Evolutionary conservation across 352 stramenopile genomes (phyloP), one percentile per base, ranked within the genome.

Genomic region (Globisporangium solare): DNA sequence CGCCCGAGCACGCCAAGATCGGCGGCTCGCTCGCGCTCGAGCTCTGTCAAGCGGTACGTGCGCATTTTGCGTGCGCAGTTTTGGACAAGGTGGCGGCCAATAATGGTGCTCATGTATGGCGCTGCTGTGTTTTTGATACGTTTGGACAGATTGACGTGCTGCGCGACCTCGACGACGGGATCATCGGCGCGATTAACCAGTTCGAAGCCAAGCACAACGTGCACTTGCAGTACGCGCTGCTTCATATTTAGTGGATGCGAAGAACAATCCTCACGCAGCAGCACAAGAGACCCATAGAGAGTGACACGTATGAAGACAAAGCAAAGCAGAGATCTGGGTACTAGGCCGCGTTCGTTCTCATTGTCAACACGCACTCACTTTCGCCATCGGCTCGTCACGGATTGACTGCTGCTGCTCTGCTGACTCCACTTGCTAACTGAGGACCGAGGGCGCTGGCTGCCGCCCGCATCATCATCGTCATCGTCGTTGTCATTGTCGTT

Each of bases 1-100:
- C 86, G 18, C 80, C 87, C 15, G 74, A 94, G 37, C 80, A 94
- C 61, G 87, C 87, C 47, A 88, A 92, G 72, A 84, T 88, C 42
- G 86, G 86, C 56, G 86, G 84, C 5, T 81, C 79, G 8, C 72
- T 94, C 32, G 82, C 84, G 15, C 67, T 95, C 15, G 80, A 93
- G 50, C 61, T 95, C 11, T 92, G 83, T 41, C 70, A 87, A 61
- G 66, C 76, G 63, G 79, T 89, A 56, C 32, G 69, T 63, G 1
- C 5, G 5, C 24, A 5, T 27, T 27, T 27, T 43, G 8, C 27
- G n/a, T n/a, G n/a, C n/a, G n/a, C n/a, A n/a, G n/a, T n/a, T n/a
- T n/a, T n/a, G n/a, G n/a, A n/a, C n/a, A n/a, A n/a, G n/a, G n/a
- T n/a, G n/a, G n/a, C n/a, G n/a, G n/a, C n/a, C n/a, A n/a, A n/a